These are phyloP conservation scores for Styphnolobium japonicum DNA, from an alignment of 306 rosid species.

Conservation along the genomic window DNA sequence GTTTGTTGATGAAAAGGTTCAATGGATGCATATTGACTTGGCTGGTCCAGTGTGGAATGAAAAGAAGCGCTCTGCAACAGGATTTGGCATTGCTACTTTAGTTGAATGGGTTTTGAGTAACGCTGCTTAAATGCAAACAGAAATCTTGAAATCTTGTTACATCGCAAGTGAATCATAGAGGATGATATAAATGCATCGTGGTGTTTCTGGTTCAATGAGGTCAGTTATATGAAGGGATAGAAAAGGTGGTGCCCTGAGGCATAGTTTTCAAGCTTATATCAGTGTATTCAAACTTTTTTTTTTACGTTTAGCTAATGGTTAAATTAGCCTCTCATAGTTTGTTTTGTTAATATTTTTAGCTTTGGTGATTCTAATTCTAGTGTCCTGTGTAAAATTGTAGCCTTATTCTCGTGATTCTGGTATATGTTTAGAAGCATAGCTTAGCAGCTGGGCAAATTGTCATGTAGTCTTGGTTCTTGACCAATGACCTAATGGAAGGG, in stretches of 20 bases:
- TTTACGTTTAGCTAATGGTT: neutral
- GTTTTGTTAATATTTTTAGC: neutral
- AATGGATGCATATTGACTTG: slow-evolving; percentile 95
- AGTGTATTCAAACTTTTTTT: slow-evolving; percentile 8
- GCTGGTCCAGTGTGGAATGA: slow-evolving; percentile 93
- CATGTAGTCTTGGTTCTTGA: too few species aligned
- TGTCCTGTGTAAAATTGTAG: neutral
- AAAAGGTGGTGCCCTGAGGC: slow-evolving; percentile 5
- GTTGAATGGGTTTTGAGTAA: slow-evolving; percentile 95
- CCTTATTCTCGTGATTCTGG: neutral
- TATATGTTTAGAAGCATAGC: too few species aligned
- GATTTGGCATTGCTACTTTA: slow-evolving; percentile 81
- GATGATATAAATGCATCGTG: slow-evolving; percentile 18
- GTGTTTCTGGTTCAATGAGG: slow-evolving; percentile 20
- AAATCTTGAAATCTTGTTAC: neutral
- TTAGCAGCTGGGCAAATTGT: too few species aligned
- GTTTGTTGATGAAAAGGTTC: slow-evolving; percentile 97
- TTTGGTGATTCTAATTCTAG: too few species aligned
- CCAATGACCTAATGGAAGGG: too few species aligned
- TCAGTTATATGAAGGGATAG: neutral
- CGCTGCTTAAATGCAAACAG: slow-evolving; percentile 39
- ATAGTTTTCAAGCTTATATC: neutral
- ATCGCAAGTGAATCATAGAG: neutral
- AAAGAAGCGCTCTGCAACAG: slow-evolving; percentile 75
- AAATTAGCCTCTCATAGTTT: neutral